Conservation (phyloP, 192 early-diverging fungal species). For the Coemansia sp. region DNA sequence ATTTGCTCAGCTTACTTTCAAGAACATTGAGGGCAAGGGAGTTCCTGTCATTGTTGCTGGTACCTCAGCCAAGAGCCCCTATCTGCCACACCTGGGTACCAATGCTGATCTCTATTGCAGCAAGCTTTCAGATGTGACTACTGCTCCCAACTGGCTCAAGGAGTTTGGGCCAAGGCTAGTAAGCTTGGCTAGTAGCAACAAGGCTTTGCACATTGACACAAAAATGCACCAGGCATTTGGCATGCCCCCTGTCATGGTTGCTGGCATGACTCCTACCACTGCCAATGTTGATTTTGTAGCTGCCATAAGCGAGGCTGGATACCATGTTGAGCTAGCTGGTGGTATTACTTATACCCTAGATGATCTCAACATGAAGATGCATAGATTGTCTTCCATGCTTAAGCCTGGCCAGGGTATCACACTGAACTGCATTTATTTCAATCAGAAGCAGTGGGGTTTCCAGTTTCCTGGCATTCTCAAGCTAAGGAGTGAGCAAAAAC, state of each 20-base stretch:
- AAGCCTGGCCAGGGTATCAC: constrained; percentile 84
- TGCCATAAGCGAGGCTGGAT: constrained; percentile 85
- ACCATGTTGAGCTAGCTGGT: constrained; percentile 85
- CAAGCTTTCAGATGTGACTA: constrained; percentile 63
- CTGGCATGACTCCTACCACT: constrained; percentile 92
- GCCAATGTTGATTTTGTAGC: constrained; percentile 73
- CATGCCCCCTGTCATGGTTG: constrained; percentile 90
- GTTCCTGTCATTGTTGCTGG: constrained; percentile 52
- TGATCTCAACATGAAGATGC: constrained; percentile 65
- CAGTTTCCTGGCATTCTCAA: constrained; percentile 79
- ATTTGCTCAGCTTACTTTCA: constrained; percentile 77
- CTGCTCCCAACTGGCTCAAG: constrained; percentile 80
- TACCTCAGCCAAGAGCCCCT: constrained; percentile 7
- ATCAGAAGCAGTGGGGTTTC: constrained; percentile 77
- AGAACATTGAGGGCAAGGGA: constrained; percentile 86
- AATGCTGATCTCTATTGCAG: constrained; percentile 72
- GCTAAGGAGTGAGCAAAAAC: constrained; percentile 70
- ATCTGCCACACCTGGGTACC: constrained; percentile 62
- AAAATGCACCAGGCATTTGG: constrained; percentile 80
- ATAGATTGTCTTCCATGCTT: constrained; percentile 66
- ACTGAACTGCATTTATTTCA: constrained; percentile 87
- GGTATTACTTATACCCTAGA: constrained; percentile 81
- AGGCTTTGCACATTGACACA: constrained; percentile 80
- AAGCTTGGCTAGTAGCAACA: constrained; percentile 50
- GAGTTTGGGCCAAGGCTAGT: constrained; percentile 82